phyloP scores from a whole-genome alignment of 345 rosid species.

The Eutrema japonicum region DNA sequence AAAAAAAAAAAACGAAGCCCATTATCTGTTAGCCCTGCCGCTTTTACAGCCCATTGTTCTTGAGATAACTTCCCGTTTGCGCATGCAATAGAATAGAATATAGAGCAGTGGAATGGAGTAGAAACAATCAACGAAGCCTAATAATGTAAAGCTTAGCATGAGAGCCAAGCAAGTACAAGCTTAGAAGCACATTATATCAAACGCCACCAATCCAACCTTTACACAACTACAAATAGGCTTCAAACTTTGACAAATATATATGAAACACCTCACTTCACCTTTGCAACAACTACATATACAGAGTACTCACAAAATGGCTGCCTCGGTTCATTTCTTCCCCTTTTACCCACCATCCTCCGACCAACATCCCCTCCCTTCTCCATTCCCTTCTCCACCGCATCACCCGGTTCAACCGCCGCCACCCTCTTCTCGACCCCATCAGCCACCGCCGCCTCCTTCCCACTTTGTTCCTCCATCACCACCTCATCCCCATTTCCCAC shows the following conservation, averaged over 20 bases:
- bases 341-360: slow-evolving; percentile 39
- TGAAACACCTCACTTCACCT: slow-evolving; percentile 22
- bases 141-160: slow-evolving; percentile 34
- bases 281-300: slow-evolving; percentile 18
- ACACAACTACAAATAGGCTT: slow-evolving; percentile 41
- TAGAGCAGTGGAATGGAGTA: slow-evolving; percentile 30
- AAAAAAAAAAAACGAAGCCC: too few species aligned
- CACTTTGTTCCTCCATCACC: slow-evolving; percentile 43
- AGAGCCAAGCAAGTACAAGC: slow-evolving; percentile 39
- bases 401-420: slow-evolving; percentile 25
- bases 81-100: neutral
- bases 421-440: slow-evolving; percentile 18
- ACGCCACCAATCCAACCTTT: slow-evolving; percentile 30
- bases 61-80: too few species aligned
- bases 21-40: too few species aligned
- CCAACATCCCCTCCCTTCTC: slow-evolving; percentile 36
- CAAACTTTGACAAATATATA: slow-evolving; percentile 1
- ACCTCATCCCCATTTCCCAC: slow-evolving; percentile 42
- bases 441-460: slow-evolving; percentile 37
- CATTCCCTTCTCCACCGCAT: slow-evolving; percentile 32
- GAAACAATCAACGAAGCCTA: slow-evolving; percentile 30
- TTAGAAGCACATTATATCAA: slow-evolving; percentile 37
- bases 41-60: too few species aligned
- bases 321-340: slow-evolving; percentile 28
- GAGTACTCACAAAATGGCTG: slow-evolving; percentile 23